A percentile compares a stretch with the other conserved stretches of the same genome.
phyloP scores from a whole-genome alignment of 805 yeast species.

The Ogataea allantospora region DNA sequence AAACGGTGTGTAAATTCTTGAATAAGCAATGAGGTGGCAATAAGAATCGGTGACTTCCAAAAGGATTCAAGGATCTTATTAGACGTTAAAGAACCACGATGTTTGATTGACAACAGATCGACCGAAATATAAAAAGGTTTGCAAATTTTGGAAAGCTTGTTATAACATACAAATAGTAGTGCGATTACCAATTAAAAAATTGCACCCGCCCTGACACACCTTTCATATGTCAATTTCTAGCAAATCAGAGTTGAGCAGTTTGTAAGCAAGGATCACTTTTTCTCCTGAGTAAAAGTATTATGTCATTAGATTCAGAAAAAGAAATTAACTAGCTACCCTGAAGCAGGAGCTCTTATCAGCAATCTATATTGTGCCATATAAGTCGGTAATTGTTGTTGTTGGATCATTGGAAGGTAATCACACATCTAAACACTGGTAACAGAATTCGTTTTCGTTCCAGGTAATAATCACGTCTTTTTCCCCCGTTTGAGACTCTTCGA shows the following conservation, averaged over 20 bases:
- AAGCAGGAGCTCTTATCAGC: too few relatives aligned
- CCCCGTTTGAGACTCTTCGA: too few relatives aligned
- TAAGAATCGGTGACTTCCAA: not conserved
- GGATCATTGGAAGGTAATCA: too few relatives aligned
- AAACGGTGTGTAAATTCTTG: not conserved
- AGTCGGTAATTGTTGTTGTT: too few relatives aligned
- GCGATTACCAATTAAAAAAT: not conserved
- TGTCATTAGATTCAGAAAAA: not conserved
- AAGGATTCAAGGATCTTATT: not conserved
- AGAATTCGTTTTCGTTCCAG: too few relatives aligned
- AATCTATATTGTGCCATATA: too few relatives aligned
- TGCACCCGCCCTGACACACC: not conserved
- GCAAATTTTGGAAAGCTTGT: constrained; percentile 1
- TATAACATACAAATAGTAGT: too few relatives aligned
- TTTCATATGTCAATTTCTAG: not conserved
- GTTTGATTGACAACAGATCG: constrained; percentile 1
- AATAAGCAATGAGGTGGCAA: constrained; percentile 2
- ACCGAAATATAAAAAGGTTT: constrained; percentile 1
- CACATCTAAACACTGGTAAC: too few relatives aligned
- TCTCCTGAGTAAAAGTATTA: not conserved
- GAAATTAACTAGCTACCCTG: not conserved
- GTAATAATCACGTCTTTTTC: too few relatives aligned
- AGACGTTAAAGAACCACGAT: too few relatives aligned
- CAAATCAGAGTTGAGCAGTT: not conserved
- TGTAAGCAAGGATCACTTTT: not conserved